Percentiles rank a stretch among this genome's conserved stretches.
Evolutionary conservation across 768 basidiomycete species (phyloP).

Genomic region (Pilatotrama ljubarskyi): DNA sequence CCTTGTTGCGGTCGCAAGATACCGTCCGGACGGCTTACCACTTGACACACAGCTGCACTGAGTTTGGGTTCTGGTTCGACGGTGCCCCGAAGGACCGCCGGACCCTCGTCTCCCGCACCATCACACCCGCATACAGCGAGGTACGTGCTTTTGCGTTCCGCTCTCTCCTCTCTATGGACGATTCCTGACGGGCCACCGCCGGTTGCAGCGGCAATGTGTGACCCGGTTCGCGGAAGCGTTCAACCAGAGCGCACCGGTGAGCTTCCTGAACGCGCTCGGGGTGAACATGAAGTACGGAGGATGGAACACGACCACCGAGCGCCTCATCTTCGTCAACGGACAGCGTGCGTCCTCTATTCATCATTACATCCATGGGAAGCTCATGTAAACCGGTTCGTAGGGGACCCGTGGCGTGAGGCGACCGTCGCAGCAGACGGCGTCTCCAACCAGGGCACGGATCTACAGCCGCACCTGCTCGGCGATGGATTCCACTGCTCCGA

Average conservation of each 20-base stretch:
- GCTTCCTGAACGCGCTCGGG: slow-evolving; percentile 38
- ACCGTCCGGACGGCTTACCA: slow-evolving; percentile 36
- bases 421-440: slow-evolving; percentile 60
- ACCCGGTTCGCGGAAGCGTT: slow-evolving; percentile 63
- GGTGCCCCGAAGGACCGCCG: slow-evolving; percentile 37
- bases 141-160: slow-evolving; percentile 26
- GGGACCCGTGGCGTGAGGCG: slow-evolving; percentile 71
- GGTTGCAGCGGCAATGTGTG: slow-evolving; percentile 63
- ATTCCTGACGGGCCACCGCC: too few species aligned
- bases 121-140: slow-evolving; percentile 51
- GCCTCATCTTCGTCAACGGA: slow-evolving; percentile 70
- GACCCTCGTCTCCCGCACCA: slow-evolving; percentile 48
- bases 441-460: slow-evolving; percentile 43
- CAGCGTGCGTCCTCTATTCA: slow-evolving; percentile 45
- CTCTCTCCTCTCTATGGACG: neutral
- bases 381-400: slow-evolving; percentile 33
- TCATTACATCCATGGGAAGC: neutral
- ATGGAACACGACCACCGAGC: slow-evolving; percentile 58
- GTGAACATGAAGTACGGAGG: slow-evolving; percentile 56
- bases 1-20: too few species aligned
- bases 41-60: slow-evolving; percentile 51
- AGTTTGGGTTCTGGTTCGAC: slow-evolving; percentile 53
- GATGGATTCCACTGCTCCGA: slow-evolving; percentile 73
- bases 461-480: slow-evolving; percentile 55
- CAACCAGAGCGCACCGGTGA: slow-evolving; percentile 40